phyloP scores from a whole-genome alignment of 148 eudicot species.

The Vaccinium vitisidaea region DNA sequence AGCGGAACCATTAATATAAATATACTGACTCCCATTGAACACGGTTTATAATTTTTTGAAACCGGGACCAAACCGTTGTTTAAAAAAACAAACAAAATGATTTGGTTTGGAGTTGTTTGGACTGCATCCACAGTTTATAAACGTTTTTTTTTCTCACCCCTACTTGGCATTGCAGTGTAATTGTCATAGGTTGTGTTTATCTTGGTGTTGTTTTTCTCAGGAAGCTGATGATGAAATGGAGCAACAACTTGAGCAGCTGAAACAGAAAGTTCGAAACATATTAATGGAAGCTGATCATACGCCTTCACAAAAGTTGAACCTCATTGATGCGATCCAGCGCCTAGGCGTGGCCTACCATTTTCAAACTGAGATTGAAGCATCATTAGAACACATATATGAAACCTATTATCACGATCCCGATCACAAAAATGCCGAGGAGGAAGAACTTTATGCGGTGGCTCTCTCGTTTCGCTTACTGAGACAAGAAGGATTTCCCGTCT shows the following conservation, averaged over 20 bases:
- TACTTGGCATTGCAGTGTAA: no score
- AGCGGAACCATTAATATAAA: no score
- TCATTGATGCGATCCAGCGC: conserved; percentile 26
- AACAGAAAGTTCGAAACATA: conserved; percentile 14
- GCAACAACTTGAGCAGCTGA: conserved; percentile 16
- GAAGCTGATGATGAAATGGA: neutral
- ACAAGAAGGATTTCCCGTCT: conserved; percentile 22
- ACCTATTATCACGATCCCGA: neutral
- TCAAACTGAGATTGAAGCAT: conserved; percentile 18
- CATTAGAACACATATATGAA: conserved; percentile 14
- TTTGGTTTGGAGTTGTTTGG: no score
- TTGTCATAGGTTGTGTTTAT: no score
- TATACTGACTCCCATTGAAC: no score
- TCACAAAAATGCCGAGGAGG: neutral
- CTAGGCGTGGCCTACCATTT: conserved; percentile 25
- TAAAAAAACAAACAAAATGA: no score
- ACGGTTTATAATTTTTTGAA: no score
- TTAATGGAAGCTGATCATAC: conserved; percentile 6
- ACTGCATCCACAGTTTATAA: no score
- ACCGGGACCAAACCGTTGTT: no score
- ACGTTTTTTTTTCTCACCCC: no score
- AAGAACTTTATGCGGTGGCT: conserved; percentile 11
- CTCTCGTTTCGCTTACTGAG: conserved; percentile 25
- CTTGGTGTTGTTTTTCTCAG: neutral
- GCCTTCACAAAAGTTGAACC: neutral